phyloP scores from a whole-genome alignment of 116 monocot species.

The Iris pallida region DNA sequence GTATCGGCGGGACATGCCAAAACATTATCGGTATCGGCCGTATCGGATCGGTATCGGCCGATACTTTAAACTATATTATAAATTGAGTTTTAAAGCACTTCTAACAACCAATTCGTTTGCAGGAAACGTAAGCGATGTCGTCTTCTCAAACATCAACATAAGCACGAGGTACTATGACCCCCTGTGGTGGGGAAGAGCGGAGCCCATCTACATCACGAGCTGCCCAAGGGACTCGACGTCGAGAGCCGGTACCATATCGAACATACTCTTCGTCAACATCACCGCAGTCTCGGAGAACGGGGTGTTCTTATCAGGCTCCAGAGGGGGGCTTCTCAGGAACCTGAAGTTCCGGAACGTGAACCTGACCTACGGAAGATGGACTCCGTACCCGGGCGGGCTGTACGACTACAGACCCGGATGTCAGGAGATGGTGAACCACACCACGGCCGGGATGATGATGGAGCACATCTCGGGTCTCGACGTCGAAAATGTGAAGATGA shows the following conservation, averaged over 20 bases:
- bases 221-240: conserved; percentile 62
- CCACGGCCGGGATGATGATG: conserved; percentile 71
- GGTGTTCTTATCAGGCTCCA: conserved; percentile 78
- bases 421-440: conserved; percentile 60
- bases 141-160: conserved; percentile 92
- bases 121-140: conserved; percentile 73
- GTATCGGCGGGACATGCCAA: too few species aligned
- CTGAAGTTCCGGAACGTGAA: conserved; percentile 64
- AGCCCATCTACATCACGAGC: conserved; percentile 88
- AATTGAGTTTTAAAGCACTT: too few species aligned
- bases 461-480: conserved; percentile 73
- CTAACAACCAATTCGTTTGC: conserved; percentile 3
- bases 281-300: conserved; percentile 83
- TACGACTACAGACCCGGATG: conserved; percentile 91
- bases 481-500: conserved; percentile 73
- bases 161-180: conserved; percentile 94
- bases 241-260: conserved; percentile 59
- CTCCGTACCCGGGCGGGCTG: conserved; percentile 49
- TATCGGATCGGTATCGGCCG: too few species aligned
- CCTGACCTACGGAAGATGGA: conserved; percentile 67
- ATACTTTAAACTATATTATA: too few species aligned
- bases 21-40: too few species aligned
- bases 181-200: conserved; percentile 97
- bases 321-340: conserved; percentile 44
- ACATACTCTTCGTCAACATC: conserved; percentile 72